phyloP scores from a whole-genome alignment of 1,284 basidiomycete genomes.

The Puccinia novopanici region DNA sequence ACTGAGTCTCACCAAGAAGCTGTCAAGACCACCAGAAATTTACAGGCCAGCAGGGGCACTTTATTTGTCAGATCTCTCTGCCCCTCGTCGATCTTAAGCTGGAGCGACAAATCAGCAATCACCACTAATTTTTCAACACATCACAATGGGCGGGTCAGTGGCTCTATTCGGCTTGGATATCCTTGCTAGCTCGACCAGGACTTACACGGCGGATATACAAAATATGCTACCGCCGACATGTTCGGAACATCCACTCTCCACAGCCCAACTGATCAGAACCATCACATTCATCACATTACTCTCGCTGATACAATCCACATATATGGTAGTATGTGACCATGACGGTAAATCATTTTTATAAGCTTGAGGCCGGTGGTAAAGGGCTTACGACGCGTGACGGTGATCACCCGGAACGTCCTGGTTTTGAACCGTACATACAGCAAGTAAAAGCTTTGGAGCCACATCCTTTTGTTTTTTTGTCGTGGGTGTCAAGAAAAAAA shows the following conservation, averaged over 20 bases:
- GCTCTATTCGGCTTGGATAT: too few species aligned
- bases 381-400: constrained; percentile 29
- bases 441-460: constrained; percentile 35
- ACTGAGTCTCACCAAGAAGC: constrained; percentile 39
- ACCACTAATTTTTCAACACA: constrained; percentile 24
- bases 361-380: too few species aligned
- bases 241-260: constrained; percentile 41
- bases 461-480: constrained; percentile 30
- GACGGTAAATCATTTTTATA: too few species aligned
- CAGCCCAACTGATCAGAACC: constrained; percentile 40
- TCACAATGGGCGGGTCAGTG: too few species aligned
- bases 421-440: constrained; percentile 42
- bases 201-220: constrained; percentile 35
- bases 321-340: too few species aligned
- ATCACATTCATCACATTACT: too few species aligned
- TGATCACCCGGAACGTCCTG: constrained; percentile 27
- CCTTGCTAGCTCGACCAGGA: too few species aligned
- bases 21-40: constrained; percentile 38
- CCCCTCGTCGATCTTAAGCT: constrained; percentile 33
- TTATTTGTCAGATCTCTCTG: constrained; percentile 33
- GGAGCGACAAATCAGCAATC: constrained; percentile 38
- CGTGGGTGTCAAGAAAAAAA: background rate
- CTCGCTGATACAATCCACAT: too few species aligned
- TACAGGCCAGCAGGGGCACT: constrained; percentile 22
- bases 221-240: constrained; percentile 30